Evolutionary conservation across 148 eudicot species (phyloP).

Genomic region (Camellia granthamiana): DNA sequence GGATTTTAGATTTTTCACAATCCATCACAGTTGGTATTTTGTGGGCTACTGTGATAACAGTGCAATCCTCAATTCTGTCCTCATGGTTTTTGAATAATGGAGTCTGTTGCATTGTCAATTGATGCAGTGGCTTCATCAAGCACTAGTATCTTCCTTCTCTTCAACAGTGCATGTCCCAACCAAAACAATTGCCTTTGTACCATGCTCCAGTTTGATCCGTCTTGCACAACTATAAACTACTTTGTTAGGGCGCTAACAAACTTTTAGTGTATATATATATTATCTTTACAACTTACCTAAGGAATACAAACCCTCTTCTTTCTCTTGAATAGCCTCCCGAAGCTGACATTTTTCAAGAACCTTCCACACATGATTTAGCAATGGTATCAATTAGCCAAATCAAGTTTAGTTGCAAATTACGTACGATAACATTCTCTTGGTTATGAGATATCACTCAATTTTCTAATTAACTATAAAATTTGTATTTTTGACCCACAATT

Average conservation of each 20-base stretch:
- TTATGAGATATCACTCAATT: too few species aligned
- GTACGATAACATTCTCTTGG: not conserved
- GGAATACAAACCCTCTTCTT: conserved; percentile 63
- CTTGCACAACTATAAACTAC: not conserved
- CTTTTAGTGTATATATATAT: not conserved
- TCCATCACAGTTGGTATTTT: too few species aligned
- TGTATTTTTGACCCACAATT: not conserved
- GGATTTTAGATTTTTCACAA: too few species aligned
- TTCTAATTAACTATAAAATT: not conserved
- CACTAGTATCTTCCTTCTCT: too few species aligned
- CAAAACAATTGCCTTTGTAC: too few species aligned
- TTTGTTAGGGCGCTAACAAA: not conserved
- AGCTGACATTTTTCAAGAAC: conserved; percentile 81
- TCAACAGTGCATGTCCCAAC: too few species aligned
- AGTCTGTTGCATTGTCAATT: too few species aligned
- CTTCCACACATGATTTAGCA: conserved; percentile 24
- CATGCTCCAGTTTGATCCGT: too few species aligned
- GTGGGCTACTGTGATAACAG: too few species aligned
- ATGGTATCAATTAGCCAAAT: not conserved
- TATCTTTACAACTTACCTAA: conserved; percentile 38
- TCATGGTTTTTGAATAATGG: too few species aligned
- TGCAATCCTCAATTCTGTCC: too few species aligned
- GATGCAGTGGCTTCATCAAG: too few species aligned
- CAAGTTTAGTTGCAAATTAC: not conserved
- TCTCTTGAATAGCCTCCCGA: conserved; percentile 63